Percentiles rank a stretch among this genome's conserved stretches.
These are phyloP conservation scores for Magnaporthiopsis rhizophila DNA, from an alignment of 2,329 filamentous ascomycete species.

Conservation along the genomic window DNA sequence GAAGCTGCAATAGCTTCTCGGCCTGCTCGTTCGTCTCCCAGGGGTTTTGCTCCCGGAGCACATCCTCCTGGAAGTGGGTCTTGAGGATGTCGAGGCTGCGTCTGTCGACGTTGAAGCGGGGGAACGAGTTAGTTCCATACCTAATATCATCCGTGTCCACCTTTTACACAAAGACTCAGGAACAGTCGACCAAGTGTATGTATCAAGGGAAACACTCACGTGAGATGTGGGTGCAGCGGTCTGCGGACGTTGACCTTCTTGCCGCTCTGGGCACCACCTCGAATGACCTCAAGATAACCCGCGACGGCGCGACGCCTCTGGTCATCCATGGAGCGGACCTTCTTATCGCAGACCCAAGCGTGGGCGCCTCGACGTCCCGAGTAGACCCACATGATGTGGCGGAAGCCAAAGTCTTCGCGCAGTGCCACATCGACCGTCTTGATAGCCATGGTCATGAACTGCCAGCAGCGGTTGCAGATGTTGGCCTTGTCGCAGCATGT, in stretches of 20 bases:
- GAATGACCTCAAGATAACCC: constrained; percentile 84
- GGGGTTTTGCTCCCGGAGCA: constrained; percentile 79
- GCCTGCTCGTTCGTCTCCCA: constrained; percentile 65
- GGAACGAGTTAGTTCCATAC: constrained; percentile 11
- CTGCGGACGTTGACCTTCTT: constrained; percentile 80
- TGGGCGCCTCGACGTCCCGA: constrained; percentile 93
- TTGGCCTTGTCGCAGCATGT: constrained; percentile 92
- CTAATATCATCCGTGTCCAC: not conserved
- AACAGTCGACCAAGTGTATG: too few species aligned
- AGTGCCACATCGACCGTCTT: constrained; percentile 83
- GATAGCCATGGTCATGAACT: constrained; percentile 96
- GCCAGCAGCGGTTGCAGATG: constrained; percentile 92
- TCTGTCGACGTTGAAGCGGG: constrained; percentile 28
- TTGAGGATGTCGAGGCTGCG: constrained; percentile 82
- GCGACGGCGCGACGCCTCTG: constrained; percentile 77
- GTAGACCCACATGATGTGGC: constrained; percentile 97
- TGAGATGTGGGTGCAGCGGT: constrained; percentile 83
- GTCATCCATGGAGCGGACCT: constrained; percentile 77
- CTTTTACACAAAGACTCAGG: too few species aligned
- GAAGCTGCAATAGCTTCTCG: constrained; percentile 71
- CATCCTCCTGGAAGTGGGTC: constrained; percentile 73
- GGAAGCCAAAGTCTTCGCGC: constrained; percentile 91
- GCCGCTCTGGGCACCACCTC: constrained; percentile 74
- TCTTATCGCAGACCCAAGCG: constrained; percentile 95
- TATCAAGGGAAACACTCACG: constrained; percentile 27